Base-by-base conservation (phyloP, 192 early-diverging fungal species). In the Entophlyctis helioformis region DNA sequence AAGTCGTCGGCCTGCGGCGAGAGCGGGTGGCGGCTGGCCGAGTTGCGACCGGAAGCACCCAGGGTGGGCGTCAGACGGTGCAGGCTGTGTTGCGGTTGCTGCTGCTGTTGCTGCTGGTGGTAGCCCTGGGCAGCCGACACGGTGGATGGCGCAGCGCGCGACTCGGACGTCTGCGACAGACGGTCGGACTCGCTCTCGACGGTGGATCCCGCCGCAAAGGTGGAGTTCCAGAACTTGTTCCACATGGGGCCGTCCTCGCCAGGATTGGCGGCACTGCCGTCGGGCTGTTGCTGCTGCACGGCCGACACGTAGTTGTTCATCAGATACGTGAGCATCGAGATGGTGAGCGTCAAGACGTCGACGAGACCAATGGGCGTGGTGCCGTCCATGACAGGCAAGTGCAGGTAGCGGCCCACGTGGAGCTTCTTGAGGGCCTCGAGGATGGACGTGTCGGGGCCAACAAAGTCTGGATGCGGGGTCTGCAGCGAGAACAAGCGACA, bases 381-480 rank as follows among this genome's bases (percentile, higher is more conserved):
- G 29, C 39, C 58, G n/a, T 69, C 67, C 3, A 66, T 52, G 16
- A 66, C 67, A 2, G 67, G 67, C n/a, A 69, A 42, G 37, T 69
- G 67, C n/a, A 66, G 43, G 42, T 62, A 69, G 38, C 63, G 59
- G 9, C 67, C 67, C 11, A 52, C 61, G 48, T 73, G 57, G 9
- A 73, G 46, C 42, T 61, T 68, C 45, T 69, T 65, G 19, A 73
- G 46, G 2, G 71, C 71, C 21, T 73, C 71, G 15, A 73, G 37
- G 36, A 69, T 64, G 18, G 65, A 46, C 1, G 63, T 59, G 8
- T 62, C 60, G 4, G 55, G 28, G 15, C 43, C 20, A 2, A 62
- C 61, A 20, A 44, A 65, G 39, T 73, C 63, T 3, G 71, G 71
- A 38, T 73, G 63, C 2, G 65, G 65, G 4, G 71, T 73, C 69